Base-by-base conservation (phyloP, 2,329 filamentous ascomycete genomes). In the Chrysoporthe cubensis region DNA sequence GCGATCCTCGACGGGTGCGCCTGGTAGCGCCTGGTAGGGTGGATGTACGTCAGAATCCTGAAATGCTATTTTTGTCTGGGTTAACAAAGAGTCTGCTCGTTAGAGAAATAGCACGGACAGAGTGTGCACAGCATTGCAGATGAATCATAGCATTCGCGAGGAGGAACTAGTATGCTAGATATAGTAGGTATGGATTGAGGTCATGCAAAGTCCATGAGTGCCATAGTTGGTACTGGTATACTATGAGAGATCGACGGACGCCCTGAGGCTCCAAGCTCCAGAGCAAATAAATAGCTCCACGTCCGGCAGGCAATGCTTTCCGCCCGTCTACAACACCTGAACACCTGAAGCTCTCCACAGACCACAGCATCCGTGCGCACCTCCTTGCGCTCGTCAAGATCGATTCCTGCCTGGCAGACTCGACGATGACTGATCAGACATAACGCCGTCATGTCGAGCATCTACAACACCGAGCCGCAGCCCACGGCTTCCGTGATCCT, bases 401-500 rank as follows among this genome's bases (percentile, higher is more conserved):
- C 42, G 37, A n/a, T 13, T 32, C 9, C 54, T 21, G n/a, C 37
- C 32, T 18, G 5, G 32, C 43, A 40, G 43, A n/a, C 43, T 26
- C 26, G 18, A 9, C 46, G 34, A 21, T 63, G 34, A 43, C 4
- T n/a, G n/a, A n/a, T n/a, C 37, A 48, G 16, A 65, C 34, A 21
- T 32, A 54, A 54, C 13, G 21, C 57, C 40, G 76, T 66, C 42
- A 97, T 98, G 95, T 95, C 93, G 67, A 85, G 92, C 57, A 90
- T 94, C 67, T 98, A 98, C 81, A 96, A 97, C 74, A 92, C 96
- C 75, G 95, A 97, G 80, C 95, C 96, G 64, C 93, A 95, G 76
- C 93, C 96, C 58, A 97, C 95, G 67, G 96, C 92, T 32, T 97
- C 96, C 72, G 93, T 92, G 66, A 90, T 97, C 72, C 85, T 99